Base-by-base conservation (phyloP, 805 yeast species). In the Ogataea trehalophila region DNA sequence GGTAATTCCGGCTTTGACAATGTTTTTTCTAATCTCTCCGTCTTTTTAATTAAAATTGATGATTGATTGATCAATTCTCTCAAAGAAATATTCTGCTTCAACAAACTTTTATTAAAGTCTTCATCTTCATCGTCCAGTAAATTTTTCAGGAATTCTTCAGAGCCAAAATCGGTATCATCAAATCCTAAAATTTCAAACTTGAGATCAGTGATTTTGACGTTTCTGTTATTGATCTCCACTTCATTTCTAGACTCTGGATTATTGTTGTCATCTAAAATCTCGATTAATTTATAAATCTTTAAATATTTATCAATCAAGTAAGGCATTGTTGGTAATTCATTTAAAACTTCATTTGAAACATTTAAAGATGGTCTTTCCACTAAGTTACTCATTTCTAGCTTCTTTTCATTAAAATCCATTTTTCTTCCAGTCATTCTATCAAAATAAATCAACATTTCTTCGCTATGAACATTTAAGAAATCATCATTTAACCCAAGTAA, bases 401-500 rank as follows among this genome's bases (percentile, higher is more conserved):
- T 63, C 59, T 77, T 83, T 37, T 78, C 79, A 43, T 75, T 76
- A 60, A 83, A 83, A 47, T 57, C 92, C 56, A 83, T 67, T 55
- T 80, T 83, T 46, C 87, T 70, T 5, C 83, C 82, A 0, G 95
- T 85, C 31, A 91, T 74, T 49, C 77, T 79, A 59, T 81, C 87
- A 55, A 85, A 77, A 67, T 87, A 92, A 16, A 79, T 80, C n/a
- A 72, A 57, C 7, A 90, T 67, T 54, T 87, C 87, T 0, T 55
- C 66, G 44, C 74, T 74, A 57, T 85, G 83, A 15, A 68, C 71
- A 2, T 72, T 70, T 18, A 92, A 72, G 56, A 92, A 90, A 6
- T 62, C 65, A 1, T 59, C 59, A 63, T 94, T 92, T 80, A 92
- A 75, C 33, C 69, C 71, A 17, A 77, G 71, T 66, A 92, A 70